Percentiles rank a stretch among this genome's conserved stretches.
phyloP scores from a whole-genome alignment of 75 land plant species.

The Picea glauca region DNA sequence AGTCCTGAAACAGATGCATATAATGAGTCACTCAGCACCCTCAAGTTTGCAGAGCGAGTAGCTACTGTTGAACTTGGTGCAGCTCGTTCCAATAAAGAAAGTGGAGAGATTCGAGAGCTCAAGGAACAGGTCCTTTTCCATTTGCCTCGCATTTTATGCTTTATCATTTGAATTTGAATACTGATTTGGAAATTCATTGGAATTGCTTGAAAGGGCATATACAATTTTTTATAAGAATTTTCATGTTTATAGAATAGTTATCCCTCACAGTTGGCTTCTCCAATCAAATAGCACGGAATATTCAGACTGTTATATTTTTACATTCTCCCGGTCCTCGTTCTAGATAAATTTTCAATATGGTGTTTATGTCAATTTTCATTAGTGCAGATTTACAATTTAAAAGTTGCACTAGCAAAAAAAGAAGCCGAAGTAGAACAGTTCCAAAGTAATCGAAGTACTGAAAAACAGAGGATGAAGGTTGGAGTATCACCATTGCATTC shows the following conservation, averaged over 20 bases:
- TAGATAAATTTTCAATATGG: background rate
- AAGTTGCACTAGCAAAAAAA: constrained; percentile 35
- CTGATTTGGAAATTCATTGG: background rate
- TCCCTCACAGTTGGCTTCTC: background rate
- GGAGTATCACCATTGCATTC: constrained; percentile 28
- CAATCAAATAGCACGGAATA: constrained; percentile 1
- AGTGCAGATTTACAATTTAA: constrained; percentile 46
- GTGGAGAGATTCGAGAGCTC: constrained; percentile 50
- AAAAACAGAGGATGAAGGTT: constrained; percentile 17
- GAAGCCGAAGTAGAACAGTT: constrained; percentile 46
- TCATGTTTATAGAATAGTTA: background rate
- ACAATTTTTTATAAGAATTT: background rate
- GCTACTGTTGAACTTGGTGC: constrained; percentile 69
- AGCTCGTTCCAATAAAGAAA: constrained; percentile 64
- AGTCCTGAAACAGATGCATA: constrained; percentile 51
- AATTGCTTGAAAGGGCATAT: constrained; percentile 1
- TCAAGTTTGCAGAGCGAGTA: constrained; percentile 75
- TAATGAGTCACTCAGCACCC: constrained; percentile 71
- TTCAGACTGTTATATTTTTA: background rate
- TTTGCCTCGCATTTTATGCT: background rate
- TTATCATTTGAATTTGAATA: background rate
- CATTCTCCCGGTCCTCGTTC: background rate
- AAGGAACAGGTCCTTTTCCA: constrained; percentile 54
- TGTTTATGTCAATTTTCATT: constrained; percentile 1
- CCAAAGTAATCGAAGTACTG: constrained; percentile 12